phyloP scores from a whole-genome alignment of 148 eudicot species.

The Vaccinium corymbosum region DNA sequence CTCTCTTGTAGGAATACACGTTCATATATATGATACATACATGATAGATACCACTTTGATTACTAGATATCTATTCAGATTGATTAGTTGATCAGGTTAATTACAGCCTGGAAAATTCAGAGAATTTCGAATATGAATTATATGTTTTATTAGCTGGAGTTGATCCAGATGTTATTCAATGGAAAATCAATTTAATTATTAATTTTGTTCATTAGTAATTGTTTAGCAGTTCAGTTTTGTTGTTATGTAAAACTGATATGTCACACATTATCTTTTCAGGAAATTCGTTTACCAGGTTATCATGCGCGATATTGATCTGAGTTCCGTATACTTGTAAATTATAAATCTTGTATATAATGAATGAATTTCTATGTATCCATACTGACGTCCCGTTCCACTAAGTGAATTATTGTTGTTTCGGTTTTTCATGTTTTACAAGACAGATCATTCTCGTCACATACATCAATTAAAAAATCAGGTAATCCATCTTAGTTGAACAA shows the following conservation, averaged over 20 bases:
- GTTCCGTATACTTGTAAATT: not conserved
- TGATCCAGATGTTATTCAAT: not conserved
- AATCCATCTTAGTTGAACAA: too few species aligned
- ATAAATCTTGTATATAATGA: not conserved
- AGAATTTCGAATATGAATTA: conserved; percentile 3
- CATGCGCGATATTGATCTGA: not conserved
- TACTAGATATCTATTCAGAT: not conserved
- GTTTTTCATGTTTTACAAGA: too few species aligned
- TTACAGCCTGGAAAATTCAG: not conserved
- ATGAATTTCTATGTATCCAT: not conserved
- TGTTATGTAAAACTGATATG: not conserved
- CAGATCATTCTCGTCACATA: too few species aligned
- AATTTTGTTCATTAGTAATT: not conserved
- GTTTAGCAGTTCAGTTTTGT: not conserved
- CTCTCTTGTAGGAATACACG: not conserved
- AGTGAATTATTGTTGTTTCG: too few species aligned
- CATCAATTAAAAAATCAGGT: too few species aligned
- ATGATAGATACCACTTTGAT: not conserved
- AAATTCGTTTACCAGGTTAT: not conserved
- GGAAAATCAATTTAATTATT: not conserved
- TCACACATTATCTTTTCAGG: not conserved
- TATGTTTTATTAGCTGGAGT: not conserved
- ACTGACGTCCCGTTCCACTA: too few species aligned
- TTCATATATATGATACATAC: not conserved
- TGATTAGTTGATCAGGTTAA: not conserved